Percentiles rank a stretch among this genome's conserved stretches.
Evolutionary conservation across 78 protist genomes (phyloP).

Genomic region (Guillardia theta): DNA sequence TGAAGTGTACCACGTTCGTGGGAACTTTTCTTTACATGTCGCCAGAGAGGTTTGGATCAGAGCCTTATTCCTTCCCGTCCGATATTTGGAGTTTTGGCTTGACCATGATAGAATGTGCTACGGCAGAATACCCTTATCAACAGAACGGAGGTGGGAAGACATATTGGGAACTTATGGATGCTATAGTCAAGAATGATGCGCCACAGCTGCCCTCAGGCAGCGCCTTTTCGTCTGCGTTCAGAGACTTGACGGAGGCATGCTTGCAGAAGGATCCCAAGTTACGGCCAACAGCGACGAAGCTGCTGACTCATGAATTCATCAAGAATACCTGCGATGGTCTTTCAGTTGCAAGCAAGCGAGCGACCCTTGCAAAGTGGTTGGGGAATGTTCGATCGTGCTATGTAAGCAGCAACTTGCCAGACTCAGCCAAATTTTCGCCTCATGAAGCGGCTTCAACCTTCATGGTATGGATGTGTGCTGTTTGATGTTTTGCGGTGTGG

Average conservation of each 20-base stretch:
- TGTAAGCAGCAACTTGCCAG: no score
- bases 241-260: neutral
- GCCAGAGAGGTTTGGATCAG: slow-evolving; percentile 3
- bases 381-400: no score
- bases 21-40: slow-evolving; percentile 35
- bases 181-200: neutral
- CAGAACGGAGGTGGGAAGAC: neutral
- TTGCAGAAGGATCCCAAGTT: neutral
- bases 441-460: no score
- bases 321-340: neutral
- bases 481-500: no score
- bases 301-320: neutral
- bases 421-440: no score
- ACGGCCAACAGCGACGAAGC: neutral
- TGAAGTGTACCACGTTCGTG: neutral
- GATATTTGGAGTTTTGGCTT: slow-evolving; percentile 8
- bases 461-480: no score
- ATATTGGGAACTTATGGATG: slow-evolving; percentile 32
- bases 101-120: neutral
- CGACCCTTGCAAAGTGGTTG: no score
- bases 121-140: neutral
- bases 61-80: slow-evolving; percentile 28
- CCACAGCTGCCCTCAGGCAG: neutral
- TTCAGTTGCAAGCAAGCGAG: neutral
- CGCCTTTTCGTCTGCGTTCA: neutral